Evolutionary conservation across 108 stramenopile genomes (phyloP).

Genomic region (Nitzschia inconspicua): DNA sequence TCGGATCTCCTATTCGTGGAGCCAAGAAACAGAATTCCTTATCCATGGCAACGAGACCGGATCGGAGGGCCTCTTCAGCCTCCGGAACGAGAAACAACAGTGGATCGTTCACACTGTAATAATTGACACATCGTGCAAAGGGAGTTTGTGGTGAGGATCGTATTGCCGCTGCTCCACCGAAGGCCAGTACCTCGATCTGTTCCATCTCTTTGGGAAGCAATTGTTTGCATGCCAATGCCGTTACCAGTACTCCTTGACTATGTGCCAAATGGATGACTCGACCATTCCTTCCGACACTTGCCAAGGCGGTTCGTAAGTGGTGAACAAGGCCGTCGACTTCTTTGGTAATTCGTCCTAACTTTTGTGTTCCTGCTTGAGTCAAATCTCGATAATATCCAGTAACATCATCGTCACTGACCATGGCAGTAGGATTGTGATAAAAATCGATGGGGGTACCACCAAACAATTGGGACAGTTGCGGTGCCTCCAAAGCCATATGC

Average conservation of each 20-base stretch:
- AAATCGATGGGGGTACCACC: constrained; percentile 62
- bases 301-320: constrained; percentile 67
- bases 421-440: constrained; percentile 82
- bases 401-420: constrained; percentile 70
- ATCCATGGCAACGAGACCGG: constrained; percentile 51
- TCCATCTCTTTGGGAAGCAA: constrained; percentile 63
- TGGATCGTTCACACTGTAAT: constrained; percentile 88
- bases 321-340: constrained; percentile 72
- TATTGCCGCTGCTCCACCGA: constrained; percentile 72
- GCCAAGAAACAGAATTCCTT: constrained; percentile 64
- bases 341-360: constrained; percentile 68
- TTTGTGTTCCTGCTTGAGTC: constrained; percentile 77
- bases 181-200: constrained; percentile 75
- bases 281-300: constrained; percentile 57
- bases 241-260: constrained; percentile 85
- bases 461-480: constrained; percentile 55
- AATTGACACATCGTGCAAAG: constrained; percentile 81
- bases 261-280: constrained; percentile 85
- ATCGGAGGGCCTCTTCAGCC: constrained; percentile 67
- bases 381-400: constrained; percentile 76
- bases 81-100: constrained; percentile 71
- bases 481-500: constrained; percentile 61
- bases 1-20: constrained; percentile 68
- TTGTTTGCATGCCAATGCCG: constrained; percentile 67
- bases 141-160: constrained; percentile 62